Percentiles rank a stretch among this genome's conserved stretches.
phyloP scores from a whole-genome alignment of 441 rosid species.

The Mallotus japonicus region DNA sequence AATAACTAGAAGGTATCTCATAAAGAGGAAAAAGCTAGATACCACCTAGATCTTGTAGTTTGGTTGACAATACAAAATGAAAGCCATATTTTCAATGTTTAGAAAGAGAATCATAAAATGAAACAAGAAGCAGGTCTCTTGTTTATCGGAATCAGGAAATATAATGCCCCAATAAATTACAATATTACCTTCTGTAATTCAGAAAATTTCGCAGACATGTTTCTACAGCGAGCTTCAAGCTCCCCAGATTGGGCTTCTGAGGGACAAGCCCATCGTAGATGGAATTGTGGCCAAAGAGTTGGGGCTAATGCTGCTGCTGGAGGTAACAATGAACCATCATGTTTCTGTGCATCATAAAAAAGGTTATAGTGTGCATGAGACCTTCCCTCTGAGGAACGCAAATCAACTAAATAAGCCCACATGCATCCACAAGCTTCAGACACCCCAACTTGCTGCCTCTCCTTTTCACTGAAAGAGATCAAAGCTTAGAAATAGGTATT shows the following conservation, averaged over 20 bases:
- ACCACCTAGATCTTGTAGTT: not conserved
- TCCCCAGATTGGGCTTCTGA: constrained; percentile 80
- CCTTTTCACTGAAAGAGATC: constrained; percentile 73
- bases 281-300: constrained; percentile 95
- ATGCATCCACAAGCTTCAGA: constrained; percentile 78
- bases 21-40: not conserved
- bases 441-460: constrained; percentile 65
- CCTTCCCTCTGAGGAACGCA: constrained; percentile 56
- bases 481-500: constrained; percentile 8
- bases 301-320: constrained; percentile 99
- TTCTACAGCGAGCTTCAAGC: constrained; percentile 69
- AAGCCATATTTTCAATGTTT: not conserved
- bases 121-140: not conserved
- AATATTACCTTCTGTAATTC: constrained; percentile 68
- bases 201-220: constrained; percentile 59
- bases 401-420: constrained; percentile 83
- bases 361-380: constrained; percentile 79
- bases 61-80: not conserved
- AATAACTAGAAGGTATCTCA: not conserved
- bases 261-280: constrained; percentile 98
- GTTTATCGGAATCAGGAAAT: not conserved
- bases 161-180: not conserved
- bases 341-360: constrained; percentile 65
- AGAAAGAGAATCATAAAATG: not conserved
- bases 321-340: constrained; percentile 61